phyloP scores from a whole-genome alignment of 305 asterid genomes.

The Fraxinus xanthoxyloides region DNA sequence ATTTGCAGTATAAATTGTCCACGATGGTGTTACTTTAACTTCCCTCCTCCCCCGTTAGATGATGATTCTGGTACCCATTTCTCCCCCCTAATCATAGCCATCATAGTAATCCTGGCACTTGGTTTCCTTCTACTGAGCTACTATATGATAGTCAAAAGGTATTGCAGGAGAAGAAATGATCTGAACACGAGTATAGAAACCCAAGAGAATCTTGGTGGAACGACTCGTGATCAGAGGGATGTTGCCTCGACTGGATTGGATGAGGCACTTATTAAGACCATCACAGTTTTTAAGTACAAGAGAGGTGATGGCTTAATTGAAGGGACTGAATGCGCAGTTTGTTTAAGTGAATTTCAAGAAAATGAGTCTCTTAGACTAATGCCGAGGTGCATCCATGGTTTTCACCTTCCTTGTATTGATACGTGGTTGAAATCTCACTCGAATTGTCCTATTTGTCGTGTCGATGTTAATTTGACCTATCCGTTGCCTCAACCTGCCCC shows the following conservation, averaged over 20 bases:
- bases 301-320: conserved; percentile 38
- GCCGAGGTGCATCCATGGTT: conserved; percentile 62
- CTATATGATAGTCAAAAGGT: conserved; percentile 38
- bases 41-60: conserved; percentile 52
- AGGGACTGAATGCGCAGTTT: conserved; percentile 54
- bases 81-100: conserved; percentile 48
- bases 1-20: conserved; percentile 65
- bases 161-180: conserved; percentile 33
- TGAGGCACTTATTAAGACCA: conserved; percentile 40
- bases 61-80: conserved; percentile 20
- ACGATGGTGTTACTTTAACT: conserved; percentile 55
- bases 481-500: conserved; percentile 9
- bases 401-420: conserved; percentile 60
- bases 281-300: conserved; percentile 36
- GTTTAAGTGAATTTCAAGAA: conserved; percentile 54
- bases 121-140: conserved; percentile 40
- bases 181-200: background rate
- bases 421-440: conserved; percentile 60
- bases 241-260: conserved; percentile 41
- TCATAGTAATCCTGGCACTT: conserved; percentile 41
- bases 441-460: conserved; percentile 63
- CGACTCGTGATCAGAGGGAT: conserved; percentile 28
- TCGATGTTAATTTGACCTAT: conserved; percentile 22
- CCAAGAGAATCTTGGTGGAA: conserved; percentile 13
- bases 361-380: conserved; percentile 49